These are phyloP conservation scores for Spizellomyces punctatus DNA, from an alignment of 192 early-diverging fungal species.

Conservation along the genomic window DNA sequence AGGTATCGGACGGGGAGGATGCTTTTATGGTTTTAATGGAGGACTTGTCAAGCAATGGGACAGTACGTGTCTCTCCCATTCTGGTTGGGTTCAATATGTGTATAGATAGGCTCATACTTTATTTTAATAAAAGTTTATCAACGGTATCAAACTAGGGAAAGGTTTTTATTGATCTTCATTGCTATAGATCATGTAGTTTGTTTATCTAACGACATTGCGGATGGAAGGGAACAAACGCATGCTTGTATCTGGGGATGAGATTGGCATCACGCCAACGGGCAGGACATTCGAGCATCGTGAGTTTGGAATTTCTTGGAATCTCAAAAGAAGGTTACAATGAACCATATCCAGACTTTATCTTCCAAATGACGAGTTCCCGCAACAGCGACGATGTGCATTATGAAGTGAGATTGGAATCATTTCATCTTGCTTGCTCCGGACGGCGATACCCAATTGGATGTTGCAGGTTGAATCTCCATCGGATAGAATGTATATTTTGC, in stretches of 20 bases:
- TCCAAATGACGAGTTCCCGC: neutral
- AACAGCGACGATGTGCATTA: neutral
- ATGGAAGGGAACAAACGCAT: neutral
- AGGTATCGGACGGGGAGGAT: too few relatives aligned
- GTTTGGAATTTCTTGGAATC: neutral
- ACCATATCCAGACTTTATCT: neutral
- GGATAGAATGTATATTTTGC: neutral
- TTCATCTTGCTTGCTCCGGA: neutral
- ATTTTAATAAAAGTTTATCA: too few relatives aligned
- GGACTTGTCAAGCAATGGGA: too few relatives aligned
- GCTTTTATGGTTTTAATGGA: too few relatives aligned
- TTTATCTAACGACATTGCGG: neutral
- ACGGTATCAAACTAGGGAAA: too few relatives aligned
- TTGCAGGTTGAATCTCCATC: neutral
- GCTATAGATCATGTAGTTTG: too few relatives aligned
- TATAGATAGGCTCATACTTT: too few relatives aligned
- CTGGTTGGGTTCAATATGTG: too few relatives aligned
- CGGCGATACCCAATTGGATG: neutral
- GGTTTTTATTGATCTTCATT: too few relatives aligned
- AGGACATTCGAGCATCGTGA: neutral
- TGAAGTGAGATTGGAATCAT: neutral
- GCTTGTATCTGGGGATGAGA: neutral
- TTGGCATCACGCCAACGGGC: neutral
- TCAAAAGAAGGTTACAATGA: neutral
- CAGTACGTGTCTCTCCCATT: too few relatives aligned